Base-by-base conservation (phyloP, 495 filamentous ascomycete genomes). In the Daldinia childiae region DNA sequence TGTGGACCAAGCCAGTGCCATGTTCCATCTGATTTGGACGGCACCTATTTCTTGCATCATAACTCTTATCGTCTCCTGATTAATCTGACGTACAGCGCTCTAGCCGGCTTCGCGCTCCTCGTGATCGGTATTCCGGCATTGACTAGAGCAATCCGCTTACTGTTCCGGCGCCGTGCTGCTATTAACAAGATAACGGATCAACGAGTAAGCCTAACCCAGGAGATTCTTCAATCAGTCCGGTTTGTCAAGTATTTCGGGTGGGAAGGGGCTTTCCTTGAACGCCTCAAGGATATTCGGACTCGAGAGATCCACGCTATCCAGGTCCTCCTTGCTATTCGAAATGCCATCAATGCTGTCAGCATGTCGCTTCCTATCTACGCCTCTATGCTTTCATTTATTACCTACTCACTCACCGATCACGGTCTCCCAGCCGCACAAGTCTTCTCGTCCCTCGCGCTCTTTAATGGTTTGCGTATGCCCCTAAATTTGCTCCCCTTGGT, bases 171-270 rank as follows among this genome's bases (percentile, higher is more conserved):
- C 27, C 87, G 95, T 73, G 86, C 86, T 72, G 84, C 78, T 36
- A 97, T 97, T 82, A 97, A 97, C 82, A 93, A 93, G 74, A 87
- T 97, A 66, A 98, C 95, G 6, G 95, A 98, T 78, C 91, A 93
- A 78, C 86, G 95, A 45, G 94, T 98, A 6, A 90, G 90, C 52
- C 82, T 98, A 38, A 98, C 94, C 0, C 95, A 98, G 75, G 95
- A 98, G 74, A 96, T 98, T 36, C 77, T 98, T 21, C 90, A 93
- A 66, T 91, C 91, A 1, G 94, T 97, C 51, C 87, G 93, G 17
- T 98, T 98, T 73, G 94, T 98, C 77, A 98, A 98, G 78, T 97
- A 87, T 80, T 98, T 97, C 76, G 95, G 92, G 7, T 98, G 95
- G 95, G 95, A 98, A 74, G 89, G 85, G 36, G 89, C 90, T 52